Percentiles rank a stretch among this genome's conserved stretches.
Evolutionary conservation across 2,329 filamentous ascomycete genomes (phyloP).

Genomic region (Fusarium zealandicum): DNA sequence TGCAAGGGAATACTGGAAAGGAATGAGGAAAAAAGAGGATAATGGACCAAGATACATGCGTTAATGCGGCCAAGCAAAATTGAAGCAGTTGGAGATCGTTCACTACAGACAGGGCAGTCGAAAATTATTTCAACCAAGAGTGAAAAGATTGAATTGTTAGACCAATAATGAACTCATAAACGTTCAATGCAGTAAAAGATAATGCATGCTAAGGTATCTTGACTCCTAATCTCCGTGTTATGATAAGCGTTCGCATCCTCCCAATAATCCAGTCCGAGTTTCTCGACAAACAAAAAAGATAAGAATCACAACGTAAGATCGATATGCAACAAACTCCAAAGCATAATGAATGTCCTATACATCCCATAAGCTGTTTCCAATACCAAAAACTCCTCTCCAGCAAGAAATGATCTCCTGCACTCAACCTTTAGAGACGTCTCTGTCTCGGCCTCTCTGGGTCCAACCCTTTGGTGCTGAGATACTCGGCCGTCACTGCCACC

Average conservation of each 20-base stretch:
- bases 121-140: conserved; percentile 4
- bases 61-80: neutral
- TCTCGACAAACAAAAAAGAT: neutral
- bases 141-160: conserved; percentile 1
- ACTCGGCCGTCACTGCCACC: conserved; percentile 65
- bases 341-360: neutral
- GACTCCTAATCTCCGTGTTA: conserved; percentile 29
- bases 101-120: neutral
- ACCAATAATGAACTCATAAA: conserved; percentile 21
- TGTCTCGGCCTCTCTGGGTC: conserved; percentile 36
- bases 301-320: neutral
- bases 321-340: conserved; percentile 18
- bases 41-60: neutral
- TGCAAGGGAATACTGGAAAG: too few species aligned
- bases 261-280: neutral
- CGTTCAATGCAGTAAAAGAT: conserved; percentile 9
- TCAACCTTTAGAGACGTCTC: conserved; percentile 1
- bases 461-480: conserved; percentile 57
- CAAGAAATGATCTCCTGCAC: neutral
- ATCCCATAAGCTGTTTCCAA: neutral
- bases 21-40: neutral
- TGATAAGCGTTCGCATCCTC: conserved; percentile 5
- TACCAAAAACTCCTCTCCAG: conserved; percentile 1
- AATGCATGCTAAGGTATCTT: conserved; percentile 28
- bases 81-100: neutral